These are phyloP conservation scores for Crithidia thermophila DNA, from an alignment of 208 protist species.

Conservation along the genomic window DNA sequence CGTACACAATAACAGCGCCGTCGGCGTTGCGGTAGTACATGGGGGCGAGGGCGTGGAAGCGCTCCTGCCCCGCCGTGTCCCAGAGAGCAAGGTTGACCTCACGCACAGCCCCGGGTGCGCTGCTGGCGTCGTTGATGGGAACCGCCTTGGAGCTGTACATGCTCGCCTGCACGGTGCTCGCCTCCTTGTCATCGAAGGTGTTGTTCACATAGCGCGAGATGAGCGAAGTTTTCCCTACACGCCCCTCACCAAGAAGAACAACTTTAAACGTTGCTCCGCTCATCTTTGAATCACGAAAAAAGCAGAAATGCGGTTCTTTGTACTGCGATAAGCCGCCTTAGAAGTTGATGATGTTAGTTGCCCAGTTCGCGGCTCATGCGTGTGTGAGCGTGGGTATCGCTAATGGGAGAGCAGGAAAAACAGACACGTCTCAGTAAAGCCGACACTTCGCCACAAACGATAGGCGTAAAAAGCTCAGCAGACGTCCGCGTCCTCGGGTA, in stretches of 20 bases:
- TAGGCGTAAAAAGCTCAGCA: too few relatives aligned
- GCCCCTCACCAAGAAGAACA: conserved; percentile 82
- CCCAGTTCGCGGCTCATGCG: too few relatives aligned
- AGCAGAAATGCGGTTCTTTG: too few relatives aligned
- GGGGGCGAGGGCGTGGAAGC: conserved; percentile 88
- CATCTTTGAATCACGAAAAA: conserved; percentile 32
- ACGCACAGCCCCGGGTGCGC: conserved; percentile 23
- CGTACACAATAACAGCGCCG: conserved; percentile 95
- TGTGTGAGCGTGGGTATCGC: too few relatives aligned
- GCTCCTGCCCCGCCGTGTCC: conserved; percentile 98
- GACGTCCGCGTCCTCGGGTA: too few relatives aligned
- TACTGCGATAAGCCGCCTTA: not conserved
- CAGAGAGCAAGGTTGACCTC: conserved; percentile 95
- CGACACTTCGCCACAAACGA: too few relatives aligned
- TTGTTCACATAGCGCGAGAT: conserved; percentile 77
- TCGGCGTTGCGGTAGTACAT: conserved; percentile 89
- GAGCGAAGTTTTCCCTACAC: conserved; percentile 87
- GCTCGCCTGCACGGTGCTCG: conserved; percentile 68
- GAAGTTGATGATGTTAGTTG: too few relatives aligned
- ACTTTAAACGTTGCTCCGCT: conserved; percentile 56
- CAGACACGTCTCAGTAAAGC: too few relatives aligned
- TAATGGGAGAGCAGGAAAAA: too few relatives aligned
- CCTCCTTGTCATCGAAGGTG: conserved; percentile 62
- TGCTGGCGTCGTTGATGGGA: conserved; percentile 35
- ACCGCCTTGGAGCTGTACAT: conserved; percentile 71